Conservation (phyloP, 1,284 basidiomycete species). For the Naganishia sp. region DNA sequence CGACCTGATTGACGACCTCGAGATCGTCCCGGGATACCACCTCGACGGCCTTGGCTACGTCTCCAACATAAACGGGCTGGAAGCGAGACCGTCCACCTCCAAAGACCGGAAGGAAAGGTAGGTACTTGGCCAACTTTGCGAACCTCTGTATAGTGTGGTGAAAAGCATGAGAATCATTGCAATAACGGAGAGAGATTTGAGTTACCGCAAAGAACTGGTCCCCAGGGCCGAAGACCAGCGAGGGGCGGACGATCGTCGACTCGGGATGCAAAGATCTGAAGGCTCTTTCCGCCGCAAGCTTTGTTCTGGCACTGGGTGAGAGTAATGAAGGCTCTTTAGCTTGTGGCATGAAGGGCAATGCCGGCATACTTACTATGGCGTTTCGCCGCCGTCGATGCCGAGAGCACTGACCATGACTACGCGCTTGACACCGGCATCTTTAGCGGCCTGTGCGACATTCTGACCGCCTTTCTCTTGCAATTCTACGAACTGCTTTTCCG, state of each 20-base stretch:
- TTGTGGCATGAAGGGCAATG: background rate
- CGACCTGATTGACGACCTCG: conserved; percentile 54
- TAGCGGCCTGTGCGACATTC: conserved; percentile 56
- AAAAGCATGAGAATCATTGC: background rate
- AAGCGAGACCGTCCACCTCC: conserved; percentile 66
- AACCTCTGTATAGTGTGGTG: conserved; percentile 58
- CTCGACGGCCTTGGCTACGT: conserved; percentile 64
- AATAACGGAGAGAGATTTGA: background rate
- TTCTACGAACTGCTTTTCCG: conserved; percentile 60
- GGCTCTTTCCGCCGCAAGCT: conserved; percentile 64
- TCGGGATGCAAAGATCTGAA: conserved; percentile 56
- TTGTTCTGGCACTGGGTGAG: conserved; percentile 58
- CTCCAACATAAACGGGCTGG: conserved; percentile 69
- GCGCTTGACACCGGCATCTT: conserved; percentile 42
- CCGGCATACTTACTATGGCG: conserved; percentile 44
- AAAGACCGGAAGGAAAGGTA: conserved; percentile 71
- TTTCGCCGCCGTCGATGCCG: conserved; percentile 46
- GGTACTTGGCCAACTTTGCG: conserved; percentile 60
- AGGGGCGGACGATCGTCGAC: conserved; percentile 67
- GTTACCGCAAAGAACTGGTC: conserved; percentile 70
- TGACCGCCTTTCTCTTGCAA: conserved; percentile 66
- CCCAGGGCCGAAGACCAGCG: conserved; percentile 69
- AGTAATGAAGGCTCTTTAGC: conserved; percentile 53
- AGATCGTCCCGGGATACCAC: conserved; percentile 58
- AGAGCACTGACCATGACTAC: conserved; percentile 48